phyloP scores from a whole-genome alignment of 148 eudicot species.

The Rhododendron molle region DNA sequence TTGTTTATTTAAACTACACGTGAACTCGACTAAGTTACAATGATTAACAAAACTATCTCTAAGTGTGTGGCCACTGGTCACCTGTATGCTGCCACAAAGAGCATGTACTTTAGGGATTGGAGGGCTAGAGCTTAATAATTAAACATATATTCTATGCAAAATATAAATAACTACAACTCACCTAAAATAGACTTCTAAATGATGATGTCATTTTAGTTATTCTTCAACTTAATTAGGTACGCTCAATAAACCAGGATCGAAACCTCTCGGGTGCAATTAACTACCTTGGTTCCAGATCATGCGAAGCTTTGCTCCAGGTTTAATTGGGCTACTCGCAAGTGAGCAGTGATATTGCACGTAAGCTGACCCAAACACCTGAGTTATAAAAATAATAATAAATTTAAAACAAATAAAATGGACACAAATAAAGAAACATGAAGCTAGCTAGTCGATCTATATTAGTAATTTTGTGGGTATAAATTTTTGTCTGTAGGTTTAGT shows the following conservation, averaged over 20 bases:
- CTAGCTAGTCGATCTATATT: not conserved
- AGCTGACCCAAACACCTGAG: not conserved
- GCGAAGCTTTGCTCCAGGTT: not conserved
- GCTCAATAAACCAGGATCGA: not conserved
- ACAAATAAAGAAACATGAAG: not conserved
- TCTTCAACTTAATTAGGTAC: not conserved
- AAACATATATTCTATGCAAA: not conserved
- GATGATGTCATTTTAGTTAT: not conserved
- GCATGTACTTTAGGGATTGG: not conserved
- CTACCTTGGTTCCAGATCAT: not conserved
- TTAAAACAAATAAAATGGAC: not conserved
- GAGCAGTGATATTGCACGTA: not conserved
- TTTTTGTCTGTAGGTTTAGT: not conserved
- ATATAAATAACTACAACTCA: not conserved
- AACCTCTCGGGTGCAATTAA: not conserved
- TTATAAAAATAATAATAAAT: not conserved
- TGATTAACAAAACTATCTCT: not conserved
- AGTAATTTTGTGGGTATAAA: not conserved
- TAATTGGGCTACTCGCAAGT: not conserved
- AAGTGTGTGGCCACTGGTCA: constrained; percentile 7
- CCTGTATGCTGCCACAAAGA: not conserved
- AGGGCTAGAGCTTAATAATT: not conserved
- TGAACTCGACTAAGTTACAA: not conserved
- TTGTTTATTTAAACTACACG: not conserved
- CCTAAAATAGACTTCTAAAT: not conserved